phyloP scores from a whole-genome alignment of 2,329 filamentous ascomycete genomes.

The Colletotrichum tanaceti region DNA sequence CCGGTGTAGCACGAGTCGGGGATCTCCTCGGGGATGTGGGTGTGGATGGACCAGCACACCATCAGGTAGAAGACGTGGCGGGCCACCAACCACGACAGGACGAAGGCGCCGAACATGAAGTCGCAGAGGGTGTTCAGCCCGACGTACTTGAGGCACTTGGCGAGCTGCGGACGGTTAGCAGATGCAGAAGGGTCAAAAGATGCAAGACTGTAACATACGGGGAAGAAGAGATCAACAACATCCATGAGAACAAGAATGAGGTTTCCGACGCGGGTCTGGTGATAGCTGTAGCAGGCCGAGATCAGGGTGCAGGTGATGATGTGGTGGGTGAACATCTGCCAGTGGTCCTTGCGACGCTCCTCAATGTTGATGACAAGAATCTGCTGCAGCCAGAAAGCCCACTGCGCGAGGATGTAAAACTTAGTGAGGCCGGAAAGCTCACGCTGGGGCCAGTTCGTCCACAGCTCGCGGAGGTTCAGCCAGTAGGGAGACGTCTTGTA shows the following conservation, averaged over 20 bases:
- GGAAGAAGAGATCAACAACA: constrained; percentile 86
- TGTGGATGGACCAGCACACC: constrained; percentile 85
- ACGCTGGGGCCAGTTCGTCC: constrained; percentile 85
- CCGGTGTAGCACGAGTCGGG: constrained; percentile 78
- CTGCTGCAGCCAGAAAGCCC: constrained; percentile 94
- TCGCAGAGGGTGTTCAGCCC: constrained; percentile 83
- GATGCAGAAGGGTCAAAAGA: too few species aligned
- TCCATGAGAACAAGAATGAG: constrained; percentile 94
- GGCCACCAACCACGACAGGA: constrained; percentile 84
- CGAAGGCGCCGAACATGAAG: constrained; percentile 84
- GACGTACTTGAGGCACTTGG: constrained; percentile 94
- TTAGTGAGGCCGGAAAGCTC: constrained; percentile 82
- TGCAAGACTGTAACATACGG: constrained; percentile 66
- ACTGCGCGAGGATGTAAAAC: constrained; percentile 89
- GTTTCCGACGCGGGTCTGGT: constrained; percentile 87
- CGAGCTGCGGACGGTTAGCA: constrained; percentile 66
- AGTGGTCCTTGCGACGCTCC: constrained; percentile 92
- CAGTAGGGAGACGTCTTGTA: constrained; percentile 82
- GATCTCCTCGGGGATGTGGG: constrained; percentile 71
- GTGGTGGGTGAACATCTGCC: constrained; percentile 96
- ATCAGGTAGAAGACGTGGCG: constrained; percentile 84
- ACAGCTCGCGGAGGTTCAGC: constrained; percentile 80
- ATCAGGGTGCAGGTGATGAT: constrained; percentile 88
- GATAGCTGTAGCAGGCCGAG: constrained; percentile 84
- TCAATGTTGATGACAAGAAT: constrained; percentile 95